Base-by-base conservation (phyloP, 2,329 filamentous ascomycete genomes). In the Aspergillus texensis region DNA sequence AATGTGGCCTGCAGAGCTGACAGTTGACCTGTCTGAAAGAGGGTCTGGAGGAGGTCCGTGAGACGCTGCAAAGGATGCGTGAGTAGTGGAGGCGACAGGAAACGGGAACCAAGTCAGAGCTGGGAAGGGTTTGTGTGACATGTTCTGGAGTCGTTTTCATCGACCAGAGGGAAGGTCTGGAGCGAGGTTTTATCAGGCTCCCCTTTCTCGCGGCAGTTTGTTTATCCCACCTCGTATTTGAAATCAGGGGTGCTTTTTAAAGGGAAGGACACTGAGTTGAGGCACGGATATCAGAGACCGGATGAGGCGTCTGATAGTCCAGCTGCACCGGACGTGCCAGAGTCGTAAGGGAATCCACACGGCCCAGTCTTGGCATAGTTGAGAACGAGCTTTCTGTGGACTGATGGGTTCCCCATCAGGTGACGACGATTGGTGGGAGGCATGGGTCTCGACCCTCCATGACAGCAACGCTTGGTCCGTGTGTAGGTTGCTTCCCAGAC, bases 391-490 rank as follows among this genome's bases (percentile, higher is more conserved):
- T 54, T 54, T 54, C 28, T 54, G 52, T 54, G 52, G 57, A 60
- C 39, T 41, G 50, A 57, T 34, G 52, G 12, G 36, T 19, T 43
- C 41, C 48, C 60, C 52, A 54, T 62, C 52, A 56, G 53, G 52
- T 61, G 60, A 62, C 12, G 58, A 57, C 45, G 21, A 67, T 67
- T 65, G 63, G 65, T 39, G 58, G 65, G 41, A 45, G 45, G 28
- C 14, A 43, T 28, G 56, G 63, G 64, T 62, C 65, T 55, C 57
- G 65, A 64, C 65, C 62, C 56, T 55, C 64, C 57, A 52, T 58
- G 46, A 60, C 56, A 65, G 60, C 67, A 64, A 65, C 63, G 54
- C 61, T 65, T 67, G 63, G 65, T 65, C 62, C 61, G 65, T 65
- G 66, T 65, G 58, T 61, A 39, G 32, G 34, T 39, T 55, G 52